Percentiles rank a stretch among this genome's conserved stretches.
These are phyloP conservation scores for Tothia fuscella DNA, from an alignment of 2,329 filamentous ascomycete genomes.

Conservation along the genomic window DNA sequence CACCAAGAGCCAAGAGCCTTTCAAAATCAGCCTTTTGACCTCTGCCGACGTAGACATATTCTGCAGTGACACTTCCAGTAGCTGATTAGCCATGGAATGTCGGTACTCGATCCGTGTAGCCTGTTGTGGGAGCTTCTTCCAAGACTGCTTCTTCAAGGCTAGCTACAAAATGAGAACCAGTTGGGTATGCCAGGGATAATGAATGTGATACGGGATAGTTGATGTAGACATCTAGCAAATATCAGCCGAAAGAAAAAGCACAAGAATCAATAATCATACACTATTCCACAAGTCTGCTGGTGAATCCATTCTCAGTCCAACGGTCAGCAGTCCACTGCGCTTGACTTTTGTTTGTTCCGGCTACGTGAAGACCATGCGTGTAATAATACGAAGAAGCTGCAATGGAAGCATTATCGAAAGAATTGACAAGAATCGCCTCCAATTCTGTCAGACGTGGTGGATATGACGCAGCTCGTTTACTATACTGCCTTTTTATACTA, in stretches of 20 bases:
- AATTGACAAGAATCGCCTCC: conserved; percentile 28
- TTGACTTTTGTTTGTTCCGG: conserved; percentile 24
- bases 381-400: conserved; percentile 28
- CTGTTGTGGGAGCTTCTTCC: conserved; percentile 22
- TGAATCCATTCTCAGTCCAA: conserved; percentile 25
- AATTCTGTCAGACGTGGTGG: conserved; percentile 24
- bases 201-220: conserved; percentile 27
- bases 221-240: conserved; percentile 20
- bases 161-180: conserved; percentile 22
- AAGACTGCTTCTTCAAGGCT: conserved; percentile 23
- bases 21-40: conserved; percentile 34
- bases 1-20: conserved; percentile 28
- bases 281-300: conserved; percentile 26
- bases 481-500: too few species aligned
- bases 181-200: conserved; percentile 21
- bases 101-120: conserved; percentile 28
- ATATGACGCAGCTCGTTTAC: too few species aligned
- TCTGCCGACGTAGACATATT: conserved; percentile 34
- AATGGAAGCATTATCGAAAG: conserved; percentile 30
- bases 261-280: not conserved
- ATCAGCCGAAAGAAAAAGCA: not conserved
- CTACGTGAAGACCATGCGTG: conserved; percentile 24
- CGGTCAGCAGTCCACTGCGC: conserved; percentile 29
- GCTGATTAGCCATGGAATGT: conserved; percentile 38
- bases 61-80: conserved; percentile 33